Evolutionary conservation across 1,284 basidiomycete genomes (phyloP), one percentile per base, ranked within the genome.

Genomic region (Melampsora americana): DNA sequence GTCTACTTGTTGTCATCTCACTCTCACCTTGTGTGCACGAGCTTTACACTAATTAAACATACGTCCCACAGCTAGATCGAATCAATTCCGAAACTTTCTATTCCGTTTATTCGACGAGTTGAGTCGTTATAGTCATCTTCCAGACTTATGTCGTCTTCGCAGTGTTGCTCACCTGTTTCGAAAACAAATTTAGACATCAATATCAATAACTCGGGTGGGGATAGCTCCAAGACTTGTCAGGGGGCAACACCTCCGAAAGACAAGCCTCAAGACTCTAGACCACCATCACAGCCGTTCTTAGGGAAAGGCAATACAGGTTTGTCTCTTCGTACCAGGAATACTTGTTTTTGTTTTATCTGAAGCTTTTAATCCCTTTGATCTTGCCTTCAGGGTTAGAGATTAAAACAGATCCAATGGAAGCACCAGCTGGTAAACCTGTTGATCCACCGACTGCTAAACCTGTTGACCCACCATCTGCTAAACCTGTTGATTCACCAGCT

Each of bases 81-180:
- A 72, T 72, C 70, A 72, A 72, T 39, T 60, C 46, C 30, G 65
- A 72, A 5, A 44, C n/a, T 32, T 72, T 65, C 53, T 72, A 72
- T 65, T 72, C 70, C 39, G 53, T 72, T 9, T 72, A 72, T 44
- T 50, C 61, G 28, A 60, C 64, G 42, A 60, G 70, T 72, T 64
- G 61, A 62, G 61, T 56, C 0, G 53, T 56, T 56, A 56, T 23
- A 9, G n/a, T 14, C 11, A 44, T 12, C 16, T 44, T n/a, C 9
- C 53, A 23, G 28, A 28, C 20, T 23, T 11, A 5, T 9, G 20
- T 56, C 20, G n/a, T 4, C 53, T 23, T 23, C n/a, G 53, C 53
- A n/a, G 28, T 56, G n/a, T n/a, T 28, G 53, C n/a, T 56, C 53
- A 56, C n/a, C 53, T 56, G 3, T 56, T 56, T 30, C 16, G 5